Conservation (phyloP, 768 basidiomycete species). For the Rhodocollybia butyracea region DNA sequence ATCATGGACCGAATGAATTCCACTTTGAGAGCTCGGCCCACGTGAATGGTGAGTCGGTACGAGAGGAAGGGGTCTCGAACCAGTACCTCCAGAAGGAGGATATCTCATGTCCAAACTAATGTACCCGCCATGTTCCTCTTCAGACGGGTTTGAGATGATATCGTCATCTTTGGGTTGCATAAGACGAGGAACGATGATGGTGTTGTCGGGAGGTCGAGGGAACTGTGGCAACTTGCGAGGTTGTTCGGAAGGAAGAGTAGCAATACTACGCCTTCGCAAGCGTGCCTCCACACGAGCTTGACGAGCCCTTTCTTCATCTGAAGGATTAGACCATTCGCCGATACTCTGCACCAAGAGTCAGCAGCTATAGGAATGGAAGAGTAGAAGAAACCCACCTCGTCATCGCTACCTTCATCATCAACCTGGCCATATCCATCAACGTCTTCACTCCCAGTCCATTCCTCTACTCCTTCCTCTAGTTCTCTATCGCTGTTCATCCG, state of each 20-base stretch:
- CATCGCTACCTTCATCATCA: conserved; percentile 50
- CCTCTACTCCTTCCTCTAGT: conserved; percentile 52
- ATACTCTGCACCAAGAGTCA: conserved; percentile 54
- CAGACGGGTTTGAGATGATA: conserved; percentile 83
- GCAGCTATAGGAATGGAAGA: conserved; percentile 8
- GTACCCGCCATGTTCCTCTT: conserved; percentile 55
- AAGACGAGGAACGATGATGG: conserved; percentile 34
- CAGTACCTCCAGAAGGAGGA: conserved; percentile 1
- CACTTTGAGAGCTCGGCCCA: conserved; percentile 39
- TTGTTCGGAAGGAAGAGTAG: conserved; percentile 51
- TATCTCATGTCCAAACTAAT: conserved; percentile 30
- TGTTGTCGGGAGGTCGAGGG: conserved; percentile 67
- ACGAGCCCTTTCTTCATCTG: conserved; percentile 82
- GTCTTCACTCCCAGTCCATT: conserved; percentile 87
- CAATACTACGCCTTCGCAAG: conserved; percentile 47
- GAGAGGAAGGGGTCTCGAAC: conserved; percentile 40
- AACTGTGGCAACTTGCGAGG: conserved; percentile 78
- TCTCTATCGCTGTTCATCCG: conserved; percentile 23
- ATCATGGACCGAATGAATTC: conserved; percentile 58
- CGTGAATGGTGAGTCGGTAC: conserved; percentile 66
- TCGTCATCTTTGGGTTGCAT: conserved; percentile 52
- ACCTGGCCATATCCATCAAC: conserved; percentile 32
- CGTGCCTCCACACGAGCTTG: conserved; percentile 64
- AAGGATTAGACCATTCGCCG: conserved; percentile 89
- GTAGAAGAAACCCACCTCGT: conserved; percentile 50